Evolutionary conservation across 2,329 filamentous ascomycete species (phyloP).

Genomic region (Monilinia vaccinii-corymbosi): DNA sequence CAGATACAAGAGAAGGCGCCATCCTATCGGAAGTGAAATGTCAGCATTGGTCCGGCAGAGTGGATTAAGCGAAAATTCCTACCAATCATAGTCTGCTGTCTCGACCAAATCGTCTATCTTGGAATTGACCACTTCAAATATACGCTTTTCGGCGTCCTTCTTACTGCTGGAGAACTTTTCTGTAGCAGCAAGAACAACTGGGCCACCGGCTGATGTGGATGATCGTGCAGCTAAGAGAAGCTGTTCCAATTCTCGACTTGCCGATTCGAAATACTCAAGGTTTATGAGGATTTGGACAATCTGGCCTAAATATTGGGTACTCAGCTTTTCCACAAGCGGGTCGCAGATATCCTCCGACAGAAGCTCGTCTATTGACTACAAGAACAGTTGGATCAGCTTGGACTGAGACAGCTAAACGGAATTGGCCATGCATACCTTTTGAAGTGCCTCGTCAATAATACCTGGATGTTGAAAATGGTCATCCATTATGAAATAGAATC

Average conservation of each 20-base stretch:
- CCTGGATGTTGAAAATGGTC: conserved; percentile 89
- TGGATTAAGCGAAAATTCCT: conserved; percentile 19
- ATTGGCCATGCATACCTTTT: conserved; percentile 45
- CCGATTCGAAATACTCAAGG: conserved; percentile 90
- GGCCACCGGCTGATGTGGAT: conserved; percentile 69
- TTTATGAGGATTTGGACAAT: conserved; percentile 99
- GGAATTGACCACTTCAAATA: conserved; percentile 96
- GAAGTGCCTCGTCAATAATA: conserved; percentile 84
- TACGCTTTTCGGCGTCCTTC: conserved; percentile 92
- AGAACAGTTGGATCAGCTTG: not conserved
- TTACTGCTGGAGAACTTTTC: conserved; percentile 82
- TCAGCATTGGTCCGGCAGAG: conserved; percentile 1
- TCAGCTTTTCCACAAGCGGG: conserved; percentile 77
- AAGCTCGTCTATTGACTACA: conserved; percentile 83
- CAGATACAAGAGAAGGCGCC: conserved; percentile 50
- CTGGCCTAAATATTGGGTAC: conserved; percentile 89
- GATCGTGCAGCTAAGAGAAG: conserved; percentile 78
- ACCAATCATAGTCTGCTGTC: conserved; percentile 96
- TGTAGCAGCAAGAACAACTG: conserved; percentile 72
- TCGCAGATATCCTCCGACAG: conserved; percentile 87
- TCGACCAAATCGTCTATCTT: conserved; percentile 98
- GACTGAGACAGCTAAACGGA: not conserved
- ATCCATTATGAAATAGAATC: conserved; percentile 96
- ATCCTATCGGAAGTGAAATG: conserved; percentile 34
- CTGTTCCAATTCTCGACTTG: conserved; percentile 81